Evolutionary conservation across 2,329 filamentous ascomycete genomes (phyloP).

Genomic region (Tolypocladium amazonense): DNA sequence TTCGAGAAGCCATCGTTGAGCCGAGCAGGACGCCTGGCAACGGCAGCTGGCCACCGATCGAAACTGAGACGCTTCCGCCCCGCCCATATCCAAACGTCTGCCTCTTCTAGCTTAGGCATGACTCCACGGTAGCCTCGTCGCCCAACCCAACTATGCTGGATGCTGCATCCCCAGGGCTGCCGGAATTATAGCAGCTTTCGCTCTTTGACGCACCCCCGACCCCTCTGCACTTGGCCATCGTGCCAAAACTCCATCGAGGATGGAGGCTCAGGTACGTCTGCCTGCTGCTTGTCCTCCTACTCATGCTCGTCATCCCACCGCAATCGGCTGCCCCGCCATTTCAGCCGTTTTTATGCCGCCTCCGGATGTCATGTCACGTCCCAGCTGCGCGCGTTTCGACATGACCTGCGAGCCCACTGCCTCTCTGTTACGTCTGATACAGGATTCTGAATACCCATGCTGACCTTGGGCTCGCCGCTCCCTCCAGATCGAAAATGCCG

Average conservation of each 20-base stretch:
- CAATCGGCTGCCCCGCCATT: background rate
- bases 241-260: slow-evolving; percentile 15
- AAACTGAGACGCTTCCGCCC: background rate
- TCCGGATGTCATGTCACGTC: background rate
- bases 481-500: slow-evolving; percentile 81
- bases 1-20: slow-evolving; percentile 1
- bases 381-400: background rate
- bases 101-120: slow-evolving; percentile 22
- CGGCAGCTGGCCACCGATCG: background rate
- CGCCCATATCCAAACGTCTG: background rate
- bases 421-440: background rate
- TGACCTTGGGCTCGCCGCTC: background rate
- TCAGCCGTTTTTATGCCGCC: background rate
- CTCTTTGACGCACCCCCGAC: slow-evolving; percentile 7
- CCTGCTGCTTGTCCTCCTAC: background rate
- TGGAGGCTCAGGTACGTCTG: slow-evolving; percentile 36
- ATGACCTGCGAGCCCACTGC: background rate
- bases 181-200: slow-evolving; percentile 31
- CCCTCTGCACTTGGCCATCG: slow-evolving; percentile 5
- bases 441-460: background rate
- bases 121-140: slow-evolving; percentile 29
- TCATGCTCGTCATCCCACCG: background rate
- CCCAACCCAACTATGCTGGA: slow-evolving; percentile 27
- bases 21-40: background rate
- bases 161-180: slow-evolving; percentile 29